Percentiles rank a stretch among this genome's conserved stretches.
phyloP scores from a whole-genome alignment of 2,329 filamentous ascomycete genomes.

The Monosporascus sp. region DNA sequence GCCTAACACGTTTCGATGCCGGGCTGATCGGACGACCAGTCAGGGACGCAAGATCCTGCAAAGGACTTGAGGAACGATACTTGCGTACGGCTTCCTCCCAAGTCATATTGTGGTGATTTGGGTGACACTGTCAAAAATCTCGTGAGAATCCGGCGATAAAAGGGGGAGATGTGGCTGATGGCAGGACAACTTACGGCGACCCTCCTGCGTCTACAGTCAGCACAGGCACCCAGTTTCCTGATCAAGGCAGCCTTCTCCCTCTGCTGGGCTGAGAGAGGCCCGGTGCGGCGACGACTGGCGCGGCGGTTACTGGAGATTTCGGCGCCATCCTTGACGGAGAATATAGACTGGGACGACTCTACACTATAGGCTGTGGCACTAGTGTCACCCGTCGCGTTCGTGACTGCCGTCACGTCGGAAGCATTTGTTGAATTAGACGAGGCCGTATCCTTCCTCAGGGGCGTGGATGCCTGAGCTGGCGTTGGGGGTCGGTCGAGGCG shows the following conservation, averaged over 20 bases:
- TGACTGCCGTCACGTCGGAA: slow-evolving; percentile 35
- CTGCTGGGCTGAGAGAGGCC: slow-evolving; percentile 53
- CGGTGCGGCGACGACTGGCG: slow-evolving; percentile 54
- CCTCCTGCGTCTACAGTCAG: slow-evolving; percentile 50
- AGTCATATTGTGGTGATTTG: slow-evolving; percentile 55
- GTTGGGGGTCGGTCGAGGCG: slow-evolving; percentile 22
- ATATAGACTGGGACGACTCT: slow-evolving; percentile 52
- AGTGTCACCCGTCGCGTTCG: slow-evolving; percentile 38
- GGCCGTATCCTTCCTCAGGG: slow-evolving; percentile 43
- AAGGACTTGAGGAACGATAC: slow-evolving; percentile 49
- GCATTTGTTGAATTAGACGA: slow-evolving; percentile 50
- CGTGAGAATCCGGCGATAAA: slow-evolving; percentile 17
- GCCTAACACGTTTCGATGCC: slow-evolving; percentile 33
- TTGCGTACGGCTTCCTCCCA: slow-evolving; percentile 55
- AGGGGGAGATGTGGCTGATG: neutral
- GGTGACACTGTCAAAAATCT: slow-evolving; percentile 44
- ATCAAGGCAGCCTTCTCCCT: slow-evolving; percentile 56
- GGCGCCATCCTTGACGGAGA: slow-evolving; percentile 51
- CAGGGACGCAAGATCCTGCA: slow-evolving; percentile 44
- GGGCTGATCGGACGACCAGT: slow-evolving; percentile 44
- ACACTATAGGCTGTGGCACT: slow-evolving; percentile 47
- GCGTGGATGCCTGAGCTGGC: slow-evolving; percentile 24
- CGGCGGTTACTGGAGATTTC: slow-evolving; percentile 50
- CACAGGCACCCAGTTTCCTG: slow-evolving; percentile 54
- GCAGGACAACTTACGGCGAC: slow-evolving; percentile 49